Conservation (phyloP, 768 basidiomycete species). For the Trametes villosa region DNA sequence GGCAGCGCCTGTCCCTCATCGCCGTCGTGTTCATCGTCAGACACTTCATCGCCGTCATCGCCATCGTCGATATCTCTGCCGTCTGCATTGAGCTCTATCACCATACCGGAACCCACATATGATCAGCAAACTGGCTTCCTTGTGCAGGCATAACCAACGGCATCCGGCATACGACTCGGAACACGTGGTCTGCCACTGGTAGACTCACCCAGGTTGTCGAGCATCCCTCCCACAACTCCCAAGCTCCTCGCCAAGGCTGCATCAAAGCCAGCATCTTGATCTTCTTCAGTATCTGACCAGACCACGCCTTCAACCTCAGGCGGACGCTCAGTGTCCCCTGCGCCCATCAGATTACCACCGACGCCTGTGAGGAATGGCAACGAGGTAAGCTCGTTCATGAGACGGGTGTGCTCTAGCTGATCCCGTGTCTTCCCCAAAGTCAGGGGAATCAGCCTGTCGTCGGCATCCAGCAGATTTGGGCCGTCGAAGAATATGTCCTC, state of each 20-base stretch:
- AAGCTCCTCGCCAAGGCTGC: not conserved
- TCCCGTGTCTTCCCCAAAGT: not conserved
- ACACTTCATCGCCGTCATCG: not conserved
- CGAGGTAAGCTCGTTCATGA: not conserved
- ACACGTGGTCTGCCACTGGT: not conserved
- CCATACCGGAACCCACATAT: not conserved
- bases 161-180: not conserved
- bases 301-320: not conserved
- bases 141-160: too few relatives aligned
- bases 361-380: not conserved
- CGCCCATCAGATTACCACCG: not conserved
- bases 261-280: not conserved
- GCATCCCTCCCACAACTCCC: not conserved
- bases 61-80: not conserved
- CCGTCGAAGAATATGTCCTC: not conserved
- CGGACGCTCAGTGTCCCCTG: not conserved
- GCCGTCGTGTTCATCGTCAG: not conserved
- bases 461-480: not conserved
- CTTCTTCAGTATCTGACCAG: not conserved
- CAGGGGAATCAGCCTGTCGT: not conserved
- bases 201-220: not conserved
- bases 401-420: not conserved
- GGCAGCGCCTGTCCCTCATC: not conserved
- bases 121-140: too few relatives aligned
- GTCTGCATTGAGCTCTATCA: not conserved